These are phyloP conservation scores for Eucalyptus viminalis DNA, from an alignment of 345 rosid species.

Conservation along the genomic window DNA sequence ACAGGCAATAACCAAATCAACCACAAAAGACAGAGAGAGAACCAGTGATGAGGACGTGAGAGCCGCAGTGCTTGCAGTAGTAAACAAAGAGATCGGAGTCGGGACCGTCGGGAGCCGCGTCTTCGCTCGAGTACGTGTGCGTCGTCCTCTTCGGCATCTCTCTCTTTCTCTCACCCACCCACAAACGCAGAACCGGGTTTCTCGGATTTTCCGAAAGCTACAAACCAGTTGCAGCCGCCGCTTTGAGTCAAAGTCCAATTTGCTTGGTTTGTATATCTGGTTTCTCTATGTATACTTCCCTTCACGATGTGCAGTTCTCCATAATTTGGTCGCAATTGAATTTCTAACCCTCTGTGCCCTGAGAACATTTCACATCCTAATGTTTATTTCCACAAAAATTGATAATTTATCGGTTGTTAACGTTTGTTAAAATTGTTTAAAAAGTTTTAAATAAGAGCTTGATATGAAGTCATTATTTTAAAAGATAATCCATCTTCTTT, in stretches of 20 bases:
- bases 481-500: background rate
- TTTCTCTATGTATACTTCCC: background rate
- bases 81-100: constrained; percentile 98
- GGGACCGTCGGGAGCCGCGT: constrained; percentile 94
- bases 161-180: background rate
- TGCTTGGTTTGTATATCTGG: background rate
- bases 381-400: background rate
- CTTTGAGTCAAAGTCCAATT: background rate
- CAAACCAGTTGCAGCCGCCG: background rate
- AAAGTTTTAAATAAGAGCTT: too few species aligned
- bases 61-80: constrained; percentile 96
- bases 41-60: constrained; percentile 97
- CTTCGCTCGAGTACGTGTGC: constrained; percentile 99
- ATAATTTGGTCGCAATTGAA: background rate
- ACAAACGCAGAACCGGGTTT: background rate
- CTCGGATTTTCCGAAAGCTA: background rate
- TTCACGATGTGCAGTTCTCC: background rate
- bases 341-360: background rate
- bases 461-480: too few species aligned
- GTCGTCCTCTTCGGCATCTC: constrained; percentile 98
- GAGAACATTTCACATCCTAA: too few species aligned
- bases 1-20: background rate
- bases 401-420: too few species aligned
- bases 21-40: constrained; percentile 1
- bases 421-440: too few species aligned